These are phyloP conservation scores for Suillus spraguei DNA, from an alignment of 768 basidiomycete genomes.

Conservation along the genomic window DNA sequence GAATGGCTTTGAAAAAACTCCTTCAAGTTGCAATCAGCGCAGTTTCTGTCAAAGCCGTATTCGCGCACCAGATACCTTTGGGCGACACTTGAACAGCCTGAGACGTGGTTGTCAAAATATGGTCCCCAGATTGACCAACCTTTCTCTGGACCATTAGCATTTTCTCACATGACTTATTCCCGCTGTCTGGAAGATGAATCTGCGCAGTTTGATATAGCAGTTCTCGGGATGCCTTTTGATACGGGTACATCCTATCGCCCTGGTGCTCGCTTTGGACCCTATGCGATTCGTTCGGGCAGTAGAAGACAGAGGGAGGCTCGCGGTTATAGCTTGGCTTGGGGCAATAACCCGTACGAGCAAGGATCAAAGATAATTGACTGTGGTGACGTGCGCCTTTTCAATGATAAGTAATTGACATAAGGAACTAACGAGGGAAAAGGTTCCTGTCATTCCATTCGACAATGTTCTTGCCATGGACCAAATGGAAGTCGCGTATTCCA, in stretches of 20 bases:
- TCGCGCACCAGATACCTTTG: slow-evolving; percentile 16
- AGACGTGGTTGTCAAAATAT: slow-evolving; percentile 72
- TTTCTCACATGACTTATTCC: slow-evolving; percentile 79
- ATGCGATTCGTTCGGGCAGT: slow-evolving; percentile 81
- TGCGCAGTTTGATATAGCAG: slow-evolving; percentile 67
- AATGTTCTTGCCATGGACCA: slow-evolving; percentile 83
- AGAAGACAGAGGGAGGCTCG: slow-evolving; percentile 62
- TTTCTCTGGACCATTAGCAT: slow-evolving; percentile 81
- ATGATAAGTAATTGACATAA: neutral
- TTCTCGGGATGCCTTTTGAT: slow-evolving; percentile 83
- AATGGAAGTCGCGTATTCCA: slow-evolving; percentile 84
- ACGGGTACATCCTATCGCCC: slow-evolving; percentile 56
- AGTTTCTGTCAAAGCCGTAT: neutral
- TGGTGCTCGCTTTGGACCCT: slow-evolving; percentile 87
- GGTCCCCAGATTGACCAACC: slow-evolving; percentile 71
- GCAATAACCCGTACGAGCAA: slow-evolving; percentile 60
- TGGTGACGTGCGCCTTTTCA: slow-evolving; percentile 60
- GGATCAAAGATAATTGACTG: slow-evolving; percentile 74
- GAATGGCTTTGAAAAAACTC: slow-evolving; percentile 1
- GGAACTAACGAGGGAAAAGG: slow-evolving; percentile 38
- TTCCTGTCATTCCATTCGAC: slow-evolving; percentile 81
- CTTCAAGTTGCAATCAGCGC: slow-evolving; percentile 3
- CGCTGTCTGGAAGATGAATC: slow-evolving; percentile 66
- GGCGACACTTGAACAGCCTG: slow-evolving; percentile 16
- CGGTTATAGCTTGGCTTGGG: slow-evolving; percentile 75